These are phyloP conservation scores for Citropsis articulata DNA, from an alignment of 345 rosid genomes.

Conservation along the genomic window DNA sequence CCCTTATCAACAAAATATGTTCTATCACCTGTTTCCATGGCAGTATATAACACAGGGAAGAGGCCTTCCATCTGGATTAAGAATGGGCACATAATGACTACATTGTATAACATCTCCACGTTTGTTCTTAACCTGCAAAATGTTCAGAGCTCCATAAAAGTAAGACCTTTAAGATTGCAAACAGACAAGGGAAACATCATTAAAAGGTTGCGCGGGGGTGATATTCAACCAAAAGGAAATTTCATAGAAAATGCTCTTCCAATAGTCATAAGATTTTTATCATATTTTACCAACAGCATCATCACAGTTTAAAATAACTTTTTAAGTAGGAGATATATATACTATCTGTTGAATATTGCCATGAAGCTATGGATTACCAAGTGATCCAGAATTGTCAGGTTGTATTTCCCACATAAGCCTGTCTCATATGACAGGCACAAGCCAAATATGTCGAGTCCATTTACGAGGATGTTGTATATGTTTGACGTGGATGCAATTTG, in stretches of 20 bases:
- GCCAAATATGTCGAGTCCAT: neutral
- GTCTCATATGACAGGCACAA: neutral
- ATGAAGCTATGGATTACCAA: neutral
- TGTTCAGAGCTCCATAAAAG: slow-evolving; percentile 8
- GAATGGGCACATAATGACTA: slow-evolving; percentile 83
- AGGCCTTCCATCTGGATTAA: slow-evolving; percentile 63
- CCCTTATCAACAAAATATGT: slow-evolving; percentile 3
- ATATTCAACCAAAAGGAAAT: neutral
- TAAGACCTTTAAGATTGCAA: neutral
- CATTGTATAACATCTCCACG: slow-evolving; percentile 79
- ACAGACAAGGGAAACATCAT: neutral
- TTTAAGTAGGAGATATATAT: neutral
- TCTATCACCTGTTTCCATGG: slow-evolving; percentile 89
- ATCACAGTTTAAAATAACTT: neutral
- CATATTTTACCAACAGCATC: neutral
- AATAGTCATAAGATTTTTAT: neutral
- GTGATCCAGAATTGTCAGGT: slow-evolving; percentile 1
- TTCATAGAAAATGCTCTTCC: neutral
- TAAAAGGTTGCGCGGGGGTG: neutral
- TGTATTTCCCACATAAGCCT: neutral
- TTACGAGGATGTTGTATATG: neutral
- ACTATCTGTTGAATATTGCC: neutral
- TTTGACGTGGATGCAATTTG: neutral
- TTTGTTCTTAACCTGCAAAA: slow-evolving; percentile 67
- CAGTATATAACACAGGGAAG: slow-evolving; percentile 97